A percentile compares a stretch with the other conserved stretches of the same genome.
These are phyloP conservation scores for Jamesozyma spencerorum DNA, from an alignment of 805 yeast genomes.

Conservation along the genomic window DNA sequence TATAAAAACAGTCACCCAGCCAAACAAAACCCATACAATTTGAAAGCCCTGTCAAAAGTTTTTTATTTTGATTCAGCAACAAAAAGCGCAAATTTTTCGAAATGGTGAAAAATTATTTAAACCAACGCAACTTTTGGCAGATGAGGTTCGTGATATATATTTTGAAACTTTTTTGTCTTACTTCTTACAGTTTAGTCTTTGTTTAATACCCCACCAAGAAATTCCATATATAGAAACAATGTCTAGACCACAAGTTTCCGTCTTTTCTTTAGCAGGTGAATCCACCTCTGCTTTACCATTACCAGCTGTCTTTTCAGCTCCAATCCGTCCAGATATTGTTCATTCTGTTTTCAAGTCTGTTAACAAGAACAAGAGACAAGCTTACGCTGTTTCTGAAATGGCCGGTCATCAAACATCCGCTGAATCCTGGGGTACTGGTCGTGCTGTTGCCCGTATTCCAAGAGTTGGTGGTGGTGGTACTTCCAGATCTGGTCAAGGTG, in stretches of 20 bases:
- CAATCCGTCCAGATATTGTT: slow-evolving; percentile 98
- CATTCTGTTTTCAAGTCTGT: slow-evolving; percentile 97
- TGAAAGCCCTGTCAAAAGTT: not conserved
- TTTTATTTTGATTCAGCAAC: not conserved
- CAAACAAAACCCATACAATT: not conserved
- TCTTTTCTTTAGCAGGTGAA: slow-evolving; percentile 81
- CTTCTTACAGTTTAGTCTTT: not conserved
- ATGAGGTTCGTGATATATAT: not conserved
- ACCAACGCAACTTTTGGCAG: not conserved
- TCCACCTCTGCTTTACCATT: slow-evolving; percentile 79
- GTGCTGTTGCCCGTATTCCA: slow-evolving; percentile 99
- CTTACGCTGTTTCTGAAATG: slow-evolving; percentile 98
- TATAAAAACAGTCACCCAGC: not conserved
- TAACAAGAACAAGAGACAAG: slow-evolving; percentile 99
- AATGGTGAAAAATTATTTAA: not conserved
- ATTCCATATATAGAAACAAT: slow-evolving; percentile 15
- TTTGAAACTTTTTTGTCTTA: not conserved
- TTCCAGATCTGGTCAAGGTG: slow-evolving; percentile 99
- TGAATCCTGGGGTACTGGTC: slow-evolving; percentile 99
- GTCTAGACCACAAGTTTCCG: slow-evolving; percentile 95
- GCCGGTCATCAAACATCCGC: slow-evolving; percentile 99
- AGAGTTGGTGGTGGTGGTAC: slow-evolving; percentile 99
- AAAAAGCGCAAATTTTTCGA: not conserved
- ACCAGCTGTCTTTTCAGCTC: slow-evolving; percentile 99
- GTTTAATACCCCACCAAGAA: slow-evolving; percentile 4